A percentile compares a stretch with the other conserved stretches of the same genome.
These are phyloP conservation scores for Cymodocea nodosa DNA, from an alignment of 116 monocot species.

Conservation along the genomic window DNA sequence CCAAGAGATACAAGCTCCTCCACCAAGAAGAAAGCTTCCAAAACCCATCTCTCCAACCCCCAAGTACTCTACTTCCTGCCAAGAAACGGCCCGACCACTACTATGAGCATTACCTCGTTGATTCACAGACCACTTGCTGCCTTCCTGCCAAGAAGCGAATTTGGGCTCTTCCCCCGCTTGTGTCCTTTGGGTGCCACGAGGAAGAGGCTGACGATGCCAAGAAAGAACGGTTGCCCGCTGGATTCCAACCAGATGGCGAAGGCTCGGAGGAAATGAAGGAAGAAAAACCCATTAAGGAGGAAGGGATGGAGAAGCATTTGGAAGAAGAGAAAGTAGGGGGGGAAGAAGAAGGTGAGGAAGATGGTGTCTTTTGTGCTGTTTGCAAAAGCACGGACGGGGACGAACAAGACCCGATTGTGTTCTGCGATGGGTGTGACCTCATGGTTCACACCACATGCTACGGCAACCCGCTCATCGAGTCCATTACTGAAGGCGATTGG, in stretches of 20 bases:
- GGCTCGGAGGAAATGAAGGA: neutral
- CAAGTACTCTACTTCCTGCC: constrained; percentile 30
- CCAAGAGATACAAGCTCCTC: constrained; percentile 58
- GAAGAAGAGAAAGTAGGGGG: neutral
- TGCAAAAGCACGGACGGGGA: constrained; percentile 84
- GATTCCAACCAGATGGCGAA: too few relatives aligned
- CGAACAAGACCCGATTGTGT: constrained; percentile 68
- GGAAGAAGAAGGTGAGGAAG: constrained; percentile 25
- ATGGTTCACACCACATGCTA: constrained; percentile 88
- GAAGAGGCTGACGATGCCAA: neutral
- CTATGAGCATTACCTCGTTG: neutral
- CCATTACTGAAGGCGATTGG: constrained; percentile 83
- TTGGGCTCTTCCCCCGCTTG: constrained; percentile 30
- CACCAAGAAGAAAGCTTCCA: constrained; percentile 6
- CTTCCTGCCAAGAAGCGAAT: constrained; percentile 72
- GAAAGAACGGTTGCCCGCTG: too few relatives aligned
- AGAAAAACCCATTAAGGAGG: neutral
- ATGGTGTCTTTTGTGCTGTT: constrained; percentile 65
- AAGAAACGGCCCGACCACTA: constrained; percentile 28
- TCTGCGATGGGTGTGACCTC: constrained; percentile 93
- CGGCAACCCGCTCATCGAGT: constrained; percentile 50
- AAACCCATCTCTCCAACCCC: neutral
- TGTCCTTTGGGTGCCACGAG: constrained; percentile 6
- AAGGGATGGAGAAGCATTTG: constrained; percentile 1
- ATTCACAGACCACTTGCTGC: constrained; percentile 8